Evolutionary conservation across 306 rosid species (phyloP), one percentile per base, ranked within the genome.

Genomic region (Ammopiptanthus mongolicus): DNA sequence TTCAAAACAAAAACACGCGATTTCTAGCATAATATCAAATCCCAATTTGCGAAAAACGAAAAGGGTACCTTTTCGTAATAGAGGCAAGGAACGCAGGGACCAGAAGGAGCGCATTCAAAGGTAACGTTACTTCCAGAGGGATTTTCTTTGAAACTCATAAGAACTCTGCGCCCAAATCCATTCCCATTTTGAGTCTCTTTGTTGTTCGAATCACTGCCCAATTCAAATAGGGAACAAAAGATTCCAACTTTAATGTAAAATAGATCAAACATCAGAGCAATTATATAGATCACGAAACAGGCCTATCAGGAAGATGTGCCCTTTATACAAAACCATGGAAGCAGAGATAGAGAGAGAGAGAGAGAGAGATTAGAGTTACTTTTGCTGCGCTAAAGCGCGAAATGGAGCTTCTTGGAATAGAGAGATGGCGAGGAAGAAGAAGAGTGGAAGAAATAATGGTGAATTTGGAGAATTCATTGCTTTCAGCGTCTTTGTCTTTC

Each of bases 81-180:
- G n/a, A 83, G 88, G 88, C 97, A 94, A 44, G 96, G 85, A 18
- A 94, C 85, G 52, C 98, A 94, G 31, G 98, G 98, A 34, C 98
- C 98, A 55, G 94, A 89, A 69, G 93, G 97, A 78, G 95, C 74
- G 83, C 98, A 94, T n/a, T 88, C 93, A 66, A 84, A 94, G 44
- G 96, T 84, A 23, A 76, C 23, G 82, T 94, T 94, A 56, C 81
- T 90, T 81, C 97, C 97, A 9, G 44, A 42, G 51, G 86, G 89
- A 13, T 84, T 83, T 47, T 94, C 98, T 81, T 76, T 88, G 78
- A 94, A 86, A 84, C 90, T 81, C 83, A 88, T 52, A 53, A 91
- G 85, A 87, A 73, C 81, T 81, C 98, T 90, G 44, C 84, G 84
- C 68, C 85, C 81, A 56, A 86, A 42, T 50, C 90, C 71, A 37